phyloP scores from a whole-genome alignment of 371 early-diverging fungal genomes.

The Synchytrium microbalum region DNA sequence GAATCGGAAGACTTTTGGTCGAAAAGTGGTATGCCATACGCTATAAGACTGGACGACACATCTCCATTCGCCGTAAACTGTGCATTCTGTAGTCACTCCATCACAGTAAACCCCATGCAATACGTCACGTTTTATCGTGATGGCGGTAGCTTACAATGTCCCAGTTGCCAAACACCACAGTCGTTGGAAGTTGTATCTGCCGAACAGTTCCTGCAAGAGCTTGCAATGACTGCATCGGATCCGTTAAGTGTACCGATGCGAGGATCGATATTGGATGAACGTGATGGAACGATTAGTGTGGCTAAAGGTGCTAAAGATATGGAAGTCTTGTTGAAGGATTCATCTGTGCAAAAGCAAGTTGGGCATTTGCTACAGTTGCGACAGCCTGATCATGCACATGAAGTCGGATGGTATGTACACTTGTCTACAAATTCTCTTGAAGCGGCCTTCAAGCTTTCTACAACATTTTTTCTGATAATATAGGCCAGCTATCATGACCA shows the following conservation, averaged over 20 bases:
- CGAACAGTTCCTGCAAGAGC: conserved; percentile 16
- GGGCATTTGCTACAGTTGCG: background rate
- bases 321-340: conserved; percentile 8
- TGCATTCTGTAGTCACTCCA: background rate
- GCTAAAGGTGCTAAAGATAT: conserved; percentile 13
- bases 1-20: too few relatives aligned
- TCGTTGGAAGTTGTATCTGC: conserved; percentile 14
- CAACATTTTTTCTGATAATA: too few relatives aligned
- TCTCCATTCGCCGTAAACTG: background rate
- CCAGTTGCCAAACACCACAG: conserved; percentile 2
- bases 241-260: background rate
- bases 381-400: conserved; percentile 7
- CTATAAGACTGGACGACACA: background rate
- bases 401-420: background rate
- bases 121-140: too few relatives aligned
- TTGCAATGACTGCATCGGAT: background rate
- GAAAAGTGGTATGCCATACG: too few relatives aligned
- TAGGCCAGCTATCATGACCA: too few relatives aligned
- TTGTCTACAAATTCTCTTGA: conserved; percentile 4
- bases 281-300: conserved; percentile 5
- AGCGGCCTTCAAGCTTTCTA: background rate
- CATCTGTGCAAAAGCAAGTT: background rate
- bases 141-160: conserved; percentile 13
- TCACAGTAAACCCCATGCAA: too few relatives aligned
- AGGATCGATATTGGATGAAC: conserved; percentile 15